Conservation (phyloP, 2,329 filamentous ascomycete genomes). For the Fusarium austroafricanum region DNA sequence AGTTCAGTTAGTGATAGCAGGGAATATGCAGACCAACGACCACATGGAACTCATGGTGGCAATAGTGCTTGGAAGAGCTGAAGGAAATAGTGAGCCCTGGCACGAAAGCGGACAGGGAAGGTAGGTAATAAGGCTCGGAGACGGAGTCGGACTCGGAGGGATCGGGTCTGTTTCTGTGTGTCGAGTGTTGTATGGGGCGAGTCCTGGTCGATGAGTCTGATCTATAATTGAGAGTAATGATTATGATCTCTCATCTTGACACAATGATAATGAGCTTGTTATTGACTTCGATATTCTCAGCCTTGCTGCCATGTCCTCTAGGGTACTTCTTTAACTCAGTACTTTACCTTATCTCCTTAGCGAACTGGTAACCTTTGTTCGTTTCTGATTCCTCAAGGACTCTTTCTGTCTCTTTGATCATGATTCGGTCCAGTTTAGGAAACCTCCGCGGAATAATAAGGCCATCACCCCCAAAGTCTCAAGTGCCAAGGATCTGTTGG, state of each 20-base stretch:
- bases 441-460: not conserved
- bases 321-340: too few relatives aligned
- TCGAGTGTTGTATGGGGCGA: not conserved
- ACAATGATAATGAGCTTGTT: not conserved
- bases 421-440: not conserved
- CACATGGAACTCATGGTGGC: too few relatives aligned
- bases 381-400: not conserved
- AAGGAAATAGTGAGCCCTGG: constrained; percentile 12
- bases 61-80: not conserved
- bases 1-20: not conserved
- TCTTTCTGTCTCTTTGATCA: not conserved
- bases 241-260: not conserved
- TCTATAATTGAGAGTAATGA: not conserved
- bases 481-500: constrained; percentile 8
- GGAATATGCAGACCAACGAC: not conserved
- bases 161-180: not conserved
- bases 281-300: not conserved
- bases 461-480: not conserved
- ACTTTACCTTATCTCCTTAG: too few relatives aligned
- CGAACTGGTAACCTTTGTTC: not conserved
- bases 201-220: not conserved
- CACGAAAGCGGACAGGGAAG: constrained; percentile 6
- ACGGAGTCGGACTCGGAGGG: not conserved
- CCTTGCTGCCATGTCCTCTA: not conserved
- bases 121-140: not conserved